Evolutionary conservation across 139 green algal genomes (phyloP), one percentile per base, ranked within the genome.

Genomic region (Picochlorum sp.): DNA sequence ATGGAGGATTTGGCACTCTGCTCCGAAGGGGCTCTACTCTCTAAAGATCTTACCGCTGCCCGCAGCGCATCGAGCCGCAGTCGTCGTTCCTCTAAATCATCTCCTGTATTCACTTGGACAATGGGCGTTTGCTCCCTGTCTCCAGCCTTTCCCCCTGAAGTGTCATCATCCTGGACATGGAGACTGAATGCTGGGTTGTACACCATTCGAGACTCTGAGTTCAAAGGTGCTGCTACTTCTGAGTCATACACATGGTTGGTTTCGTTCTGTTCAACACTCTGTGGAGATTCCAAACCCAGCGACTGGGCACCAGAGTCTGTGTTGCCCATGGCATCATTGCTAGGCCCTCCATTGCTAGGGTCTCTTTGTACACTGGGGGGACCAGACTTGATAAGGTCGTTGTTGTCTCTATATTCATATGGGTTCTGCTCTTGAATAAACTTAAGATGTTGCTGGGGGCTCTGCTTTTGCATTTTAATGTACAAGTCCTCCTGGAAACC

Each of bases 121-220:
- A 11, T 7, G n/a, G n/a, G 13, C 18, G 15, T 57, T 26, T 59
- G 18, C 51, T 41, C 15, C 5, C n/a, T n/a, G 18, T 45, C 24
- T 28, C 34, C 54, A 20, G 8, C 7, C 18, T 24, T 49, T 20
- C 8, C 6, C 30, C n/a, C 6, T 52, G 24, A 18, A 44, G 24
- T 28, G 24, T 49, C 6, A 32, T 21, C 10, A 10, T 69, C 23
- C 44, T 49, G 56, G 61, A 20, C 44, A 45, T 61, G 44, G 3
- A 28, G 23, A 41, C 56, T 72, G 30, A 56, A 76, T 28, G 64
- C 64, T 6, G 70, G 70, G 57, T 76, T 76, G 46, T 67, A 72
- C 34, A 76, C 68, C 9, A 76, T 56, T 44, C 64, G 49, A 16
- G 70, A 66, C 47, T 54, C 18, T 54, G 47, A 21, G 15, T 54